A percentile compares a stretch with the other conserved stretches of the same genome.
Evolutionary conservation across 2,329 filamentous ascomycete species (phyloP).

Genomic region (Lasiodiplodia citricola): DNA sequence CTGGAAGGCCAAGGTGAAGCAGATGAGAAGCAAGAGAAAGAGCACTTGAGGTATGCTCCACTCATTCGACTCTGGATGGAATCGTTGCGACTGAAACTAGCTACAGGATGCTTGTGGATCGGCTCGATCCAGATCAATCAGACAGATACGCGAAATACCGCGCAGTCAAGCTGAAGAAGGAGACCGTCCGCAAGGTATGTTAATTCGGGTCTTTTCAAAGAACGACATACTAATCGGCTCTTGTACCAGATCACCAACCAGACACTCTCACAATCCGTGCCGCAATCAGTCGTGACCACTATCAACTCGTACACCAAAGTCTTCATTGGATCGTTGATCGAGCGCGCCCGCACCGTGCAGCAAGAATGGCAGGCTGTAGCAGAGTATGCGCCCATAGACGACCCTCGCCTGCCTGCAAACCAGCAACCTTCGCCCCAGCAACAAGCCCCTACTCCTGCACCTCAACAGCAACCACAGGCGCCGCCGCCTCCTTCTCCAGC

Average conservation of each 20-base stretch:
- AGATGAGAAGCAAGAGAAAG: constrained; percentile 69
- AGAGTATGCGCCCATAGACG: constrained; percentile 60
- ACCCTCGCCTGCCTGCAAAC: constrained; percentile 46
- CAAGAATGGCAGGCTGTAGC: constrained; percentile 69
- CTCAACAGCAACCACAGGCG: constrained; percentile 35
- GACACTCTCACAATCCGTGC: constrained; percentile 79
- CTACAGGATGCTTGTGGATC: constrained; percentile 62
- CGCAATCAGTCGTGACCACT: constrained; percentile 73
- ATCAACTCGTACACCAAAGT: constrained; percentile 78
- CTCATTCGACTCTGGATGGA: neutral
- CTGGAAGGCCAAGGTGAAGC: constrained; percentile 63
- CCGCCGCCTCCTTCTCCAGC: constrained; percentile 37
- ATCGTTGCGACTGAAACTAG: constrained; percentile 13
- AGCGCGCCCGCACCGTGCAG: constrained; percentile 72
- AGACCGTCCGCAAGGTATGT: constrained; percentile 69
- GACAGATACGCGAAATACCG: constrained; percentile 74
- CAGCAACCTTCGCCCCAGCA: constrained; percentile 15
- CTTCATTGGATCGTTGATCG: constrained; percentile 77
- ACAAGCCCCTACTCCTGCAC: constrained; percentile 10
- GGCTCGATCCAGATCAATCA: constrained; percentile 70
- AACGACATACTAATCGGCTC: neutral
- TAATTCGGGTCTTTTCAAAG: neutral
- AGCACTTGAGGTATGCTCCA: constrained; percentile 57
- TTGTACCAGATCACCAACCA: constrained; percentile 72
- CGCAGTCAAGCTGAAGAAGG: constrained; percentile 69